Base-by-base conservation (phyloP, 2,329 filamentous ascomycete genomes). In the Ophiosphaerella korrae region DNA sequence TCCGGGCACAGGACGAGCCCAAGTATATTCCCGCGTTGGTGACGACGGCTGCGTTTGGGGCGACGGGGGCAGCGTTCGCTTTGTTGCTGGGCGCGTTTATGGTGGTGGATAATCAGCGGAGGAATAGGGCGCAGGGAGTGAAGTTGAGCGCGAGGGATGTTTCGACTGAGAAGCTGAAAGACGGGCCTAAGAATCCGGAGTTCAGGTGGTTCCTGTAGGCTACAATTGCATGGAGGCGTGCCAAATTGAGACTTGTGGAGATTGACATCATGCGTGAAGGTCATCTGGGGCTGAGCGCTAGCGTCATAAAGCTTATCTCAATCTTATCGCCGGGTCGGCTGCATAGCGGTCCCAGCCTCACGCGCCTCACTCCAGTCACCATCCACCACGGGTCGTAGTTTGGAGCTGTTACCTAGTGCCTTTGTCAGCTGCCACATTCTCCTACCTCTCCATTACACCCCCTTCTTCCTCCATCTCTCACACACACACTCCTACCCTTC, bases 11-110 rank as follows among this genome's bases (percentile, higher is more conserved):
- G 59, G 85, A 88, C 63, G 81, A 80, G 8, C 88, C 87, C 0
- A 84, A 87, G 61, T 90, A 89, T 63, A 77, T 83, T 46, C 85
- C 86, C 1, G 87, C 87, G 0, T 71, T 89, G 36, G 81, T 84
- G 33, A 88, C 85, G 0, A 87, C 83, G 2, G 85, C 84, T 0
- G 80, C 78, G 2, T 88, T 87, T 74, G 87, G 87, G 0, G 87
- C 80, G 0, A 74, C 74, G 0, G 87, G 87, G 0, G 79, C 81
- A 21, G 52, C 83, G 1, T 68, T 86, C 45, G 82, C 86, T 0
- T 71, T 79, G 3, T 51, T 75, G n/a, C 66, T 89, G 41, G 87
- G 86, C 0, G 45, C 74, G 0, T 90, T 80, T 62, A 90, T 89
- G 87, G 75, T 82, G 35, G 67, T 80, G 31, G 87, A 90, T 63